Evolutionary conservation across 192 early-diverging fungal genomes (phyloP).

Genomic region (Coemansia sp.): DNA sequence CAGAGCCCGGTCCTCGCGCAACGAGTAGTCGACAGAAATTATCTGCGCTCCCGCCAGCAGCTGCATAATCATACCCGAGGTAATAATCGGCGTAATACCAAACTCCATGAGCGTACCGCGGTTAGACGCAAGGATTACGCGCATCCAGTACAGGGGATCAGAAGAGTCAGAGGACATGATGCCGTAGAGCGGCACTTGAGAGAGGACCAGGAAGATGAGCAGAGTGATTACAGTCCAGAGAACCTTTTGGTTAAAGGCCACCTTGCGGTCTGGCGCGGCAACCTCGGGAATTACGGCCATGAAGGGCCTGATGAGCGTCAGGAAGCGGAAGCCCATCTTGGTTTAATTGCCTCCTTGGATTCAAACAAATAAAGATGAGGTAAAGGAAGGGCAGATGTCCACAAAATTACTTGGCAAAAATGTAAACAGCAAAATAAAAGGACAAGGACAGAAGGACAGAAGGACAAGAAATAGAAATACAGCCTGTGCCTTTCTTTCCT

Average conservation of each 20-base stretch:
- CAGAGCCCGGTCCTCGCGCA: slow-evolving; percentile 98
- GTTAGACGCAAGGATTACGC: slow-evolving; percentile 99
- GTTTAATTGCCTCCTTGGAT: not conserved
- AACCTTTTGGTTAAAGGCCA: slow-evolving; percentile 97
- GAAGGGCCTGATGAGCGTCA: slow-evolving; percentile 96
- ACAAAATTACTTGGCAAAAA: not conserved
- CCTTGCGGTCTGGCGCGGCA: slow-evolving; percentile 90
- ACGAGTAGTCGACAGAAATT: slow-evolving; percentile 97
- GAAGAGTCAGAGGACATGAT: slow-evolving; percentile 99
- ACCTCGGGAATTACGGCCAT: slow-evolving; percentile 99
- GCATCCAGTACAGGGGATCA: slow-evolving; percentile 99
- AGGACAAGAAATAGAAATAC: not conserved
- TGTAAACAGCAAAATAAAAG: slow-evolving; percentile 1
- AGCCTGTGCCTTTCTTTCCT: too few species aligned
- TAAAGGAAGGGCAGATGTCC: not conserved
- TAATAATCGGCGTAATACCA: slow-evolving; percentile 99
- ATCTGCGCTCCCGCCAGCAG: slow-evolving; percentile 96
- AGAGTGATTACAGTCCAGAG: slow-evolving; percentile 99
- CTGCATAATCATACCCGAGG: slow-evolving; percentile 99
- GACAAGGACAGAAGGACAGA: not conserved
- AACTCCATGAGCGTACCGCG: slow-evolving; percentile 99
- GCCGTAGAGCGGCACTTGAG: slow-evolving; percentile 99
- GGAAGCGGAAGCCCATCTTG: slow-evolving; percentile 72
- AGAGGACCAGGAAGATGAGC: slow-evolving; percentile 99
- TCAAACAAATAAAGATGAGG: not conserved